Evolutionary conservation across 2,329 filamentous ascomycete species (phyloP), one percentile per base, ranked within the genome.

Genomic region (Colletotrichum sidae): DNA sequence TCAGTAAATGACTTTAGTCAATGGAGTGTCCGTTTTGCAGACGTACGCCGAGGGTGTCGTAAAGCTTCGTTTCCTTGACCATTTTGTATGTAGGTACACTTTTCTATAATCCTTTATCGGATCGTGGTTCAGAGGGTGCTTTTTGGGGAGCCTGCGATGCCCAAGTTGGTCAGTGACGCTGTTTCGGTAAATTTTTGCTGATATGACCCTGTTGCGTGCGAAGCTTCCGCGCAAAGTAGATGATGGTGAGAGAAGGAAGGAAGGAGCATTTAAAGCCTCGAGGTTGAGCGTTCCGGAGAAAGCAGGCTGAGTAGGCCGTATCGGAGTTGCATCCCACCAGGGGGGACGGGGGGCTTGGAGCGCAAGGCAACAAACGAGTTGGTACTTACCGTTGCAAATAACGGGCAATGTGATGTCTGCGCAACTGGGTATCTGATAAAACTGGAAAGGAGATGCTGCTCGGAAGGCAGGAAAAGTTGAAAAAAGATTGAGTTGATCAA

Each of bases 11-110:
- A 5, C 12, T 3, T 12, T 9, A 4, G 6, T 37, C 7, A 17
- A 12, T 4, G 10, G 50, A 42, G 7, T 13, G n/a, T 39, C 8
- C 35, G 15, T 38, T 46, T 47, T 35, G 44, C 38, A 12, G 58
- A 82, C 86, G 75, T 89, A 94, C 92, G 78, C 92, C 92, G 54
- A 96, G 87, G 68, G 86, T 81, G 68, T 95, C 92, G 82, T 96
- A 96, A 76, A 88, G 86, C 78, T 92, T 92, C 42, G 88, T 92
- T 73, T 94, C 92, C 76, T 91, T 92, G 70, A 90, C 91, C 92
- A 94, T 94, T n/a, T 54, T 69, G 65, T 46, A 50, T 46, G 44
- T 47, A 33, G 55, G 34, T 55, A 59, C 33, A 42, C 42, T 38
- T 60, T 65, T 67, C 42, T 65, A 44, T 65, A 55, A 60, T 17